Conservation (phyloP, 306 rosid species). For the Sicyos baderoa region DNA sequence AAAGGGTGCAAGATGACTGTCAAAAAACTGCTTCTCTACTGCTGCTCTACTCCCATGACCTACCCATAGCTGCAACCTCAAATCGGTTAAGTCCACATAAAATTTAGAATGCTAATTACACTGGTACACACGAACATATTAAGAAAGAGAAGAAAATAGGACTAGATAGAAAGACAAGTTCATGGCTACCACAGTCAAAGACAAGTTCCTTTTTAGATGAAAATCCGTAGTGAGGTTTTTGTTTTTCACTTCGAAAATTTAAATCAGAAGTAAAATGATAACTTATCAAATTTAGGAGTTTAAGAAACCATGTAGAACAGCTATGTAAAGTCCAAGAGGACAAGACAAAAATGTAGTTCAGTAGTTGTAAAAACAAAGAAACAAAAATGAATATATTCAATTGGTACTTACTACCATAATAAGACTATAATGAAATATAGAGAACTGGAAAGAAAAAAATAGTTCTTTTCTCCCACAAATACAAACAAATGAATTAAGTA, state of each 20-base stretch:
- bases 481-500: constrained; percentile 1
- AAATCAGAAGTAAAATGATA: not conserved
- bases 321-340: not conserved
- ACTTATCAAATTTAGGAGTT: not conserved
- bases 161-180: not conserved
- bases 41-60: constrained; percentile 95
- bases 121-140: constrained; percentile 14
- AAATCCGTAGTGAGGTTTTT: not conserved
- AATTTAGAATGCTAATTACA: constrained; percentile 11
- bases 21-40: constrained; percentile 77
- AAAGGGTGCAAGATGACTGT: constrained; percentile 87
- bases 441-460: not conserved
- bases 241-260: not conserved
- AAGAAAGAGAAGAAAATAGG: constrained; percentile 10
- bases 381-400: not conserved
- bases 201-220: not conserved
- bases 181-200: constrained; percentile 3
- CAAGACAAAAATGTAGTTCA: constrained; percentile 6
- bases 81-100: constrained; percentile 20
- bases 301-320: not conserved
- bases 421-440: not conserved
- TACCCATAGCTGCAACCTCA: constrained; percentile 74
- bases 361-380: too few relatives aligned
- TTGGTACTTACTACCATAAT: not conserved
- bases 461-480: not conserved